Evolutionary conservation across 129 eudicot genomes (phyloP), one percentile per base, ranked within the genome.

Genomic region (Ambrosia trifida): DNA sequence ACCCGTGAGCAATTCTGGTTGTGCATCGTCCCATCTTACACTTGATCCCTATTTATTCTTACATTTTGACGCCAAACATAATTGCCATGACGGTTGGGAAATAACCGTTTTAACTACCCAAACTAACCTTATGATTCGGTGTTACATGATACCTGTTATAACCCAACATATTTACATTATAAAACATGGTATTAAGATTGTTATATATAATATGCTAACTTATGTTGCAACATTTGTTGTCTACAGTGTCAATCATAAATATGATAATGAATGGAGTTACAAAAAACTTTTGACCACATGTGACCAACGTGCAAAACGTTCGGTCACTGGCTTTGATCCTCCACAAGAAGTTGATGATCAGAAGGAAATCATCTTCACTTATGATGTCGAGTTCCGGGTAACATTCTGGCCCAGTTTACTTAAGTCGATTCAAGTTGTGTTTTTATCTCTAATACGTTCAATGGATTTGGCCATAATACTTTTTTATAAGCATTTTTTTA

Each of bases 381-480:
- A 87, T 68, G 95, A 87, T 53, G 87, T 87, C 19, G 82, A 78
- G 19, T 87, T 82, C 43, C 74, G 74, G 95, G 95, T 87, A 44
- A 60, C 49, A 41, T 2, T 74, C 24, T 8, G 12, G 11, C 12
- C 38, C 17, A 28, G 2, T 19, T 2, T 47, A 47, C 53, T 2
- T 8, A 1, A 4, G 31, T 19, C 1, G 11, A 24, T 28, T 24
- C 28, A 16, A 2, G 38, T 57, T 12, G 38, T 11, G 3, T 14
- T 24, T 57, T 18, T 24, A 18, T 57, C 17, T 57, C 31, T 24
- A 57, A 2, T 2, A 10, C 7, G 17, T 41, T 19, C 14, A 54
- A 13, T 32, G 3, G 28, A 31, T 68, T 32, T 30, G 12, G 43
- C 2, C 24, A 3, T 7, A 35, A 3, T 35, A 3, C 6, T 35